phyloP scores from a whole-genome alignment of 225 moss, liverwort and hornwort species.

The Marchantia polymorpha region DNA sequence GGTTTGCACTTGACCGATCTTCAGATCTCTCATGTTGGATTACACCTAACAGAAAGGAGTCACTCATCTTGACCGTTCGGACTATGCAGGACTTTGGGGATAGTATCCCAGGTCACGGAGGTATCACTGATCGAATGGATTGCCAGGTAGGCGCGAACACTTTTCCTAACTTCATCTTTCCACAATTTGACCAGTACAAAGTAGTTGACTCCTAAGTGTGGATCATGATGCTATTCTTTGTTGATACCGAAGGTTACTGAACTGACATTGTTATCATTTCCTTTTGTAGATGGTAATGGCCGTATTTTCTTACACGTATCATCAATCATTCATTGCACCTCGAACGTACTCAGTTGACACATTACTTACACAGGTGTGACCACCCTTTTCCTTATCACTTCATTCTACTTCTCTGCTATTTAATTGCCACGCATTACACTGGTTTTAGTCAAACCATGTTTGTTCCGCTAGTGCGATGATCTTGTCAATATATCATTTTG shows the following conservation, averaged over 20 bases:
- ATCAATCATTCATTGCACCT: constrained; percentile 91
- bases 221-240: too few relatives aligned
- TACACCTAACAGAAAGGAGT: background rate
- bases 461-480: too few relatives aligned
- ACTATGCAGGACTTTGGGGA: constrained; percentile 86
- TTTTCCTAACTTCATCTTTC: background rate
- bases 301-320: constrained; percentile 94
- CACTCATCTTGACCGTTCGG: background rate
- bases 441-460: too few relatives aligned
- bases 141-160: constrained; percentile 59
- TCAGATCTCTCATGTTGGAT: background rate
- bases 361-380: constrained; percentile 77
- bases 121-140: constrained; percentile 99
- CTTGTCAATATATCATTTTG: too few relatives aligned
- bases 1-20: background rate
- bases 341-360: constrained; percentile 76
- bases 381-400: background rate
- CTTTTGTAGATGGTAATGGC: constrained; percentile 95
- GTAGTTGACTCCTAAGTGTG: background rate
- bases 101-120: constrained; percentile 96
- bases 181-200: background rate
- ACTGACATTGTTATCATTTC: background rate
- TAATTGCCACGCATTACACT: background rate
- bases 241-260: background rate
- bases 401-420: background rate